Evolutionary conservation across 305 asterid genomes (phyloP).

Genomic region (Solanum hybrid): DNA sequence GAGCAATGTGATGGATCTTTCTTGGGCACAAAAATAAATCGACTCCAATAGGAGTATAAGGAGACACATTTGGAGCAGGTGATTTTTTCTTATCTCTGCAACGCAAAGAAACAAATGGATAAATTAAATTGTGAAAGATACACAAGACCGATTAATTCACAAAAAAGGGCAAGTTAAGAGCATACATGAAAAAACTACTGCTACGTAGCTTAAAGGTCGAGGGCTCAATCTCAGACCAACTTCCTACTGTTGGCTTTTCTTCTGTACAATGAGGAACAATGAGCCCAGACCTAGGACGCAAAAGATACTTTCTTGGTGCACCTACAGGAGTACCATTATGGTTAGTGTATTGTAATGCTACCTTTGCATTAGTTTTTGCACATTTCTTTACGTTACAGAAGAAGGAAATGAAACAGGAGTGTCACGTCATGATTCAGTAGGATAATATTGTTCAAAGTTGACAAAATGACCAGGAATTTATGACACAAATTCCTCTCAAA

Average conservation of each 20-base stretch:
- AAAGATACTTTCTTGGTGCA: conserved; percentile 55
- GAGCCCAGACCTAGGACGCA: conserved; percentile 84
- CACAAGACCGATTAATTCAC: neutral
- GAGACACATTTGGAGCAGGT: conserved; percentile 59
- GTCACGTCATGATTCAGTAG: neutral
- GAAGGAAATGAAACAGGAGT: neutral
- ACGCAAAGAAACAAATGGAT: neutral
- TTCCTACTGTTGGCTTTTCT: conserved; percentile 59
- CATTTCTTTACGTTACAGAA: neutral
- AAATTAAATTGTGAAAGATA: neutral
- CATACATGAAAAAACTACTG: conserved; percentile 78
- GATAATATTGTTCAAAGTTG: neutral
- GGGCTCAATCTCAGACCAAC: conserved; percentile 82
- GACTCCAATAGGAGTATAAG: conserved; percentile 84
- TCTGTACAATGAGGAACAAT: conserved; percentile 62
- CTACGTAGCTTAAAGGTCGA: conserved; percentile 83
- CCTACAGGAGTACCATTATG: conserved; percentile 28
- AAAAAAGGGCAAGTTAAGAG: neutral
- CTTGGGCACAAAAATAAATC: conserved; percentile 63
- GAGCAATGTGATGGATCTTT: conserved; percentile 88
- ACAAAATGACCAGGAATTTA: neutral
- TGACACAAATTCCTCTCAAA: neutral
- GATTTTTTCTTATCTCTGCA: conserved; percentile 90
- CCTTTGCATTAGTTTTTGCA: neutral
- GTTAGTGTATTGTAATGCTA: neutral